A percentile compares a stretch with the other conserved stretches of the same genome.
These are phyloP conservation scores for Cyclanthera cordifolia DNA, from an alignment of 306 rosid genomes.

Conservation along the genomic window DNA sequence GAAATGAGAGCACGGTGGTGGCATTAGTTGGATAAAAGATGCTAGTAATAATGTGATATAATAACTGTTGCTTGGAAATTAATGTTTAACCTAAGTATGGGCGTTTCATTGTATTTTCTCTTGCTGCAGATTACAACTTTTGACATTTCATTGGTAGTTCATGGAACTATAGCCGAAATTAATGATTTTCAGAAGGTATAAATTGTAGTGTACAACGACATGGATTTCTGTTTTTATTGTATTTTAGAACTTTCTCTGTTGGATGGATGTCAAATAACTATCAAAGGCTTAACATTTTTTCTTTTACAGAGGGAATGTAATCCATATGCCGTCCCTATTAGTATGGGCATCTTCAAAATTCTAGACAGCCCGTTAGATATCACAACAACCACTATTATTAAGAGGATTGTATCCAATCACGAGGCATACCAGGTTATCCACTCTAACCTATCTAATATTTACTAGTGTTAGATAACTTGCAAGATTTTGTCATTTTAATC, in stretches of 20 bases:
- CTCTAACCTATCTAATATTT: constrained; percentile 2
- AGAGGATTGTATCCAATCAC: constrained; percentile 75
- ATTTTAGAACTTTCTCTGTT: not conserved
- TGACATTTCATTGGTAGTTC: constrained; percentile 77
- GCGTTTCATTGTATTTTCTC: constrained; percentile 13
- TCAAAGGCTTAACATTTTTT: not conserved
- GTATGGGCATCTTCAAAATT: constrained; percentile 71
- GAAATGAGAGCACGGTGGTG: not conserved
- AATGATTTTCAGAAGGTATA: constrained; percentile 78
- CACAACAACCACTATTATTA: constrained; percentile 82
- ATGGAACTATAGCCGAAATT: constrained; percentile 80
- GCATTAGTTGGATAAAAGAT: not conserved
- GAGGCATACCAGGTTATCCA: constrained; percentile 76
- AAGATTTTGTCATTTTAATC: not conserved
- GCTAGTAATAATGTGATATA: not conserved
- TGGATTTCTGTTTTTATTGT: not conserved
- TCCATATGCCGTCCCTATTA: constrained; percentile 71
- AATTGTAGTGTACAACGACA: not conserved
- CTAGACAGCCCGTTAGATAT: constrained; percentile 65
- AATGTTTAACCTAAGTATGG: not conserved
- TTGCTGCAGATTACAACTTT: constrained; percentile 70
- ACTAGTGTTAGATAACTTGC: not conserved
- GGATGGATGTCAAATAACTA: constrained; percentile 6
- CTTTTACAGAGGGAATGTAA: constrained; percentile 36
- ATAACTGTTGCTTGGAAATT: not conserved